phyloP scores from a whole-genome alignment of 257 asterid species.

The Scutellaria minor region DNA sequence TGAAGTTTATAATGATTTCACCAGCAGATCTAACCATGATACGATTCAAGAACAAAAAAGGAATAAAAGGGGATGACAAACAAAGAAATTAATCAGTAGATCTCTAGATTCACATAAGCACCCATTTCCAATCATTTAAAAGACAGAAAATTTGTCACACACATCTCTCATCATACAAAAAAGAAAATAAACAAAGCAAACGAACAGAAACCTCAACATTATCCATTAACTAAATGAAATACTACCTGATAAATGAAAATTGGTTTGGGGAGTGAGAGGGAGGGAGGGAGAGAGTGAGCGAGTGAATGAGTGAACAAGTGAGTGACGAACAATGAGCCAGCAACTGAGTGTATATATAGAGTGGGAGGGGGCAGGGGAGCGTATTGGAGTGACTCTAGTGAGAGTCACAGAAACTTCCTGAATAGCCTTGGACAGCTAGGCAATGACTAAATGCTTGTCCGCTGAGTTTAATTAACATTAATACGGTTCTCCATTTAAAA shows the following conservation, averaged over 20 bases:
- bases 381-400: not conserved
- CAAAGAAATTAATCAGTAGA: constrained; percentile 19
- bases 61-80: constrained; percentile 1
- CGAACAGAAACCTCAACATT: not conserved
- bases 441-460: constrained; percentile 10
- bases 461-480: not conserved
- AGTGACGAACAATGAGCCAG: constrained; percentile 18
- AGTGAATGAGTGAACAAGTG: not conserved
- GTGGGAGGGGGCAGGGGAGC: not conserved
- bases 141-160: constrained; percentile 2
- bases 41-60: not conserved
- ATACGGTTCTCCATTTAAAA: constrained; percentile 12
- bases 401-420: not conserved
- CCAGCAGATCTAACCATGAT: constrained; percentile 17
- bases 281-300: not conserved
- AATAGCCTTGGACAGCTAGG: constrained; percentile 29
- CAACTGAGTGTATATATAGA: not conserved
- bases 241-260: constrained; percentile 9
- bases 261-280: not conserved
- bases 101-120: constrained; percentile 5
- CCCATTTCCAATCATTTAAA: constrained; percentile 15
- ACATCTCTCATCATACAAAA: not conserved
- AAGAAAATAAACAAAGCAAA: constrained; percentile 7
- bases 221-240: not conserved
- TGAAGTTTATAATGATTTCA: constrained; percentile 4